Conservation (phyloP, 495 filamentous ascomycete genomes). For the Hypoxylon trugodes region DNA sequence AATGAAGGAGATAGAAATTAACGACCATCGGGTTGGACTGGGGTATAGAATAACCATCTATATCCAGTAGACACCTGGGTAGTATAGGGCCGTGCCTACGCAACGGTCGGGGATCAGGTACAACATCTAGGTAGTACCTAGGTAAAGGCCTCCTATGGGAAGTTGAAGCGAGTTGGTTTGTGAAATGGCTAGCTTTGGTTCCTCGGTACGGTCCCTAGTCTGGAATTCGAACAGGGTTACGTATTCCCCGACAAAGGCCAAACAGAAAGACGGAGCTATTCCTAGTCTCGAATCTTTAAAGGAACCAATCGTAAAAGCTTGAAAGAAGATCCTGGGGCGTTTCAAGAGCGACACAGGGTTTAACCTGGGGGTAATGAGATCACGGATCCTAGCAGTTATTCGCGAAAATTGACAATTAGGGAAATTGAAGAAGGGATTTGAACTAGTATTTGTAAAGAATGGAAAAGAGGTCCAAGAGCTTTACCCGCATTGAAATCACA, state of each 20-base stretch:
- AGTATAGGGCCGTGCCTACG: too few relatives aligned
- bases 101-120: too few relatives aligned
- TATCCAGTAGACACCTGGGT: too few relatives aligned
- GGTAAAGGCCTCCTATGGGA: too few relatives aligned
- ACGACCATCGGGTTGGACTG: too few relatives aligned
- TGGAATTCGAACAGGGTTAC: conserved; percentile 3
- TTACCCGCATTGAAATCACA: not conserved
- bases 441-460: not conserved
- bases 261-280: not conserved
- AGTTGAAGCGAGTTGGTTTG: too few relatives aligned
- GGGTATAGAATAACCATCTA: too few relatives aligned
- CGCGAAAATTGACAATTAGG: not conserved
- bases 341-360: conserved; percentile 38
- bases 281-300: conserved; percentile 12
- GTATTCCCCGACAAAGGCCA: conserved; percentile 18
- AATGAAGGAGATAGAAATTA: too few relatives aligned
- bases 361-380: conserved; percentile 17
- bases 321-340: conserved; percentile 17
- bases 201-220: not conserved
- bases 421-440: conserved; percentile 1
- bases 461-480: not conserved
- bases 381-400: conserved; percentile 11
- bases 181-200: too few relatives aligned
- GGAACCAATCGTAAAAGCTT: conserved; percentile 21
- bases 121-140: too few relatives aligned